These are phyloP conservation scores for Leccinum variicolor DNA, from an alignment of 768 basidiomycete species.

Conservation along the genomic window DNA sequence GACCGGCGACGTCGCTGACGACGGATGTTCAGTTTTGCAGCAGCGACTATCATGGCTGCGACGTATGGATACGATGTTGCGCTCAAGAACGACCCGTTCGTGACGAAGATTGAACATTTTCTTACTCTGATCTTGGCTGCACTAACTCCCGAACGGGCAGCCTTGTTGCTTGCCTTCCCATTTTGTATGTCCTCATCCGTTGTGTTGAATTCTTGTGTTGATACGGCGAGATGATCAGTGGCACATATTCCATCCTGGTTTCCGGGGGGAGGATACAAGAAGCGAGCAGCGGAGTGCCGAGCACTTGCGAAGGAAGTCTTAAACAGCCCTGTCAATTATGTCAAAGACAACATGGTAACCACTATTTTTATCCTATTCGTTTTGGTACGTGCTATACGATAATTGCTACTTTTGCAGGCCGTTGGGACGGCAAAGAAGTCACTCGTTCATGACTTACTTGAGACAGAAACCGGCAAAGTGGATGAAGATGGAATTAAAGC, in stretches of 20 bases:
- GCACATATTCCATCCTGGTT: slow-evolving; percentile 32
- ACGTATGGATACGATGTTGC: slow-evolving; percentile 26
- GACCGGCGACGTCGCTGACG: neutral
- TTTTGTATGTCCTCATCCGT: slow-evolving; percentile 17
- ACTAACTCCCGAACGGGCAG: slow-evolving; percentile 22
- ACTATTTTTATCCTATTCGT: neutral
- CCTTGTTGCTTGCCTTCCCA: slow-evolving; percentile 20
- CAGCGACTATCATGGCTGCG: slow-evolving; percentile 21
- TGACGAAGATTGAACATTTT: slow-evolving; percentile 15
- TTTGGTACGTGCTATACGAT: neutral
- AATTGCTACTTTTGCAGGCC: slow-evolving; percentile 1
- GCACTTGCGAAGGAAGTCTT: slow-evolving; percentile 22
- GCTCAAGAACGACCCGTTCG: slow-evolving; percentile 26
- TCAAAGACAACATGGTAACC: slow-evolving; percentile 22
- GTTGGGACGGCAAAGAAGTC: slow-evolving; percentile 21
- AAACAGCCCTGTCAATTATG: slow-evolving; percentile 18
- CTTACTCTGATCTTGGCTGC: slow-evolving; percentile 7
- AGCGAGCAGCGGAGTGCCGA: slow-evolving; percentile 14
- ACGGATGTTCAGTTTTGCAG: slow-evolving; percentile 15
- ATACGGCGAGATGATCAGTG: slow-evolving; percentile 8
- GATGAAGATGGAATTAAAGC: slow-evolving; percentile 18
- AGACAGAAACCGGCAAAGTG: neutral
- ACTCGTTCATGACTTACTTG: slow-evolving; percentile 18
- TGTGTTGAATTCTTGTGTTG: neutral
- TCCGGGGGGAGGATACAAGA: slow-evolving; percentile 30